Conservation (phyloP, 2,329 filamentous ascomycete species). For the Pochonia chlamydosporia region DNA sequence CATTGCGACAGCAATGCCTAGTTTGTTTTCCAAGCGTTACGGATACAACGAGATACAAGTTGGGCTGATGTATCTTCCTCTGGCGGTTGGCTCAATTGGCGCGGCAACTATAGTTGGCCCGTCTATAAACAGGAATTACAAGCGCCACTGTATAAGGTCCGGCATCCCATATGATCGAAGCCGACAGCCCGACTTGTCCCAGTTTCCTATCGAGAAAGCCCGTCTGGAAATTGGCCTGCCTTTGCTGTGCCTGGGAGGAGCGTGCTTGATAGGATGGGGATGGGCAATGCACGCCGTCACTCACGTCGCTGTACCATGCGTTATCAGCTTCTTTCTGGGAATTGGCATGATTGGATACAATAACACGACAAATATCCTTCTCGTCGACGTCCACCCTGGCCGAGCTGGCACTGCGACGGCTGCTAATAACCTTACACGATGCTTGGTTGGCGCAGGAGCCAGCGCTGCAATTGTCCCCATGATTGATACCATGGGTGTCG, state of each 20-base stretch:
- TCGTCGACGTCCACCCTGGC: constrained; percentile 50
- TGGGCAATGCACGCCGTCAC: constrained; percentile 41
- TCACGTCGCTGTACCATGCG: constrained; percentile 39
- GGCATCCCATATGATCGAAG: constrained; percentile 48
- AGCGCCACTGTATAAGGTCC: constrained; percentile 48
- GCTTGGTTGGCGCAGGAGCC: constrained; percentile 47
- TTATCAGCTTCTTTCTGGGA: constrained; percentile 41
- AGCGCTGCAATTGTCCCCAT: constrained; percentile 47
- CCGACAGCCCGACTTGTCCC: constrained; percentile 41
- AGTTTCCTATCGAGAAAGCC: constrained; percentile 46
- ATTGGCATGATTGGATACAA: constrained; percentile 47
- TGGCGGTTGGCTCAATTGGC: constrained; percentile 42
- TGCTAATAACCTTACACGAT: constrained; percentile 50
- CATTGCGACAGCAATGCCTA: constrained; percentile 38
- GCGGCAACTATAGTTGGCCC: constrained; percentile 43
- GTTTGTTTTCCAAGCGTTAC: constrained; percentile 45
- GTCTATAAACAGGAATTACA: constrained; percentile 62
- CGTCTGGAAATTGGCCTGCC: constrained; percentile 44
- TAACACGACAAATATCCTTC: constrained; percentile 45
- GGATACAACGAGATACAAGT: constrained; percentile 50
- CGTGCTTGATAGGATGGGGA: constrained; percentile 43
- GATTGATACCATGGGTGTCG: constrained; percentile 42
- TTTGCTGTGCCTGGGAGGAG: constrained; percentile 43
- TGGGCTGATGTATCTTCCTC: constrained; percentile 47
- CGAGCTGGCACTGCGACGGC: constrained; percentile 49